phyloP scores from a whole-genome alignment of 306 rosid species.

The Quercus glauca region DNA sequence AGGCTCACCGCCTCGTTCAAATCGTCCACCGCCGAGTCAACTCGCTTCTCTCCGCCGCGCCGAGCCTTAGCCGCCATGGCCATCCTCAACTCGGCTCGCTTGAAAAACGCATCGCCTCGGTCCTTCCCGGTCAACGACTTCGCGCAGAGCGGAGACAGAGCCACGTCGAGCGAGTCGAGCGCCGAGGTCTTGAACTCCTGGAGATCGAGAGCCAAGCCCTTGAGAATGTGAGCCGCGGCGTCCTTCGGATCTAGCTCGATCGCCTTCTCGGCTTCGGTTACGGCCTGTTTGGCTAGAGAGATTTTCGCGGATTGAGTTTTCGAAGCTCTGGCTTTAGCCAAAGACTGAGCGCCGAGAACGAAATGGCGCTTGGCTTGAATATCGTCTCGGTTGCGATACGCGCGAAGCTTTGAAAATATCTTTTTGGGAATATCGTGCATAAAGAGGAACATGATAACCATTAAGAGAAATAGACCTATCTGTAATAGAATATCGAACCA shows the following conservation, averaged over 20 bases:
- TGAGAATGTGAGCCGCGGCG: slow-evolving; percentile 82
- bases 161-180: slow-evolving; percentile 66
- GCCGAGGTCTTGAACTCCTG: slow-evolving; percentile 82
- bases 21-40: slow-evolving; percentile 64
- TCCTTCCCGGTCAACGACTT: slow-evolving; percentile 51
- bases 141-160: slow-evolving; percentile 68
- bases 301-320: slow-evolving; percentile 27
- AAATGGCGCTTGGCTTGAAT: slow-evolving; percentile 71
- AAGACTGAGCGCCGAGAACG: slow-evolving; percentile 80
- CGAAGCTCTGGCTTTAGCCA: slow-evolving; percentile 56
- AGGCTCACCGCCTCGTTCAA: slow-evolving; percentile 55
- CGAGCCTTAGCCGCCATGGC: slow-evolving; percentile 27
- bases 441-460: slow-evolving; percentile 45
- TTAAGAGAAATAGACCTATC: slow-evolving; percentile 36
- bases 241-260: slow-evolving; percentile 72
- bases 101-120: slow-evolving; percentile 73
- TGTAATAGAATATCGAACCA: slow-evolving; percentile 56
- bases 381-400: slow-evolving; percentile 28
- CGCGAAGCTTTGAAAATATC: slow-evolving; percentile 45
- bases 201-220: slow-evolving; percentile 61
- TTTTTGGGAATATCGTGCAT: slow-evolving; percentile 64
- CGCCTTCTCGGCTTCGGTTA: slow-evolving; percentile 67
- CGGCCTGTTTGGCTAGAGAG: slow-evolving; percentile 44
- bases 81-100: slow-evolving; percentile 74
- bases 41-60: slow-evolving; percentile 10